Evolutionary conservation across 2,329 filamentous ascomycete species (phyloP).

Genomic region (Fusarium pininemorale): DNA sequence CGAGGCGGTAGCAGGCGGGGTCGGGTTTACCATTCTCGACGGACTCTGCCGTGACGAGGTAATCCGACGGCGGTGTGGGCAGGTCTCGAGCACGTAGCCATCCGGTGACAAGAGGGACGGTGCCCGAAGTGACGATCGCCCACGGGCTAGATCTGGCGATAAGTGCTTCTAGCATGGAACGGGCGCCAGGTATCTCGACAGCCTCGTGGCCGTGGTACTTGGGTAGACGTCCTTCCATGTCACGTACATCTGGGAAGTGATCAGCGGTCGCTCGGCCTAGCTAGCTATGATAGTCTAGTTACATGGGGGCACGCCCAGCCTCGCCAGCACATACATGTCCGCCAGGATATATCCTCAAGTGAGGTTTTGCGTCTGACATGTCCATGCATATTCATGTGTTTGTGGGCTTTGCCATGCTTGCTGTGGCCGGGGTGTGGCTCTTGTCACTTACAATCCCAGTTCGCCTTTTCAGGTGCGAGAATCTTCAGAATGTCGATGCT

Average conservation of each 20-base stretch:
- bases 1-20: constrained; percentile 76
- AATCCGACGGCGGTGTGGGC: constrained; percentile 63
- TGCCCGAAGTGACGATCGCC: constrained; percentile 87
- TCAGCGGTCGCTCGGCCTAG: constrained; percentile 20
- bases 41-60: constrained; percentile 79
- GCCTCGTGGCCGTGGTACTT: constrained; percentile 80
- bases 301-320: background rate
- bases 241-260: constrained; percentile 71
- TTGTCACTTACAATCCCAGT: constrained; percentile 82
- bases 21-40: constrained; percentile 81
- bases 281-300: background rate
- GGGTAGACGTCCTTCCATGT: constrained; percentile 82
- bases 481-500: constrained; percentile 86
- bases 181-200: constrained; percentile 84
- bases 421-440: background rate
- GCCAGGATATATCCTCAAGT: background rate
- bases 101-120: constrained; percentile 71
- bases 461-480: constrained; percentile 85
- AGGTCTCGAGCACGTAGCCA: constrained; percentile 76
- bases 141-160: constrained; percentile 73
- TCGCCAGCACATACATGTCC: background rate
- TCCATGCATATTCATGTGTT: background rate
- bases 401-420: background rate
- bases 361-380: background rate
- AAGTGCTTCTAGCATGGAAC: constrained; percentile 73